Evolutionary conservation across 495 filamentous ascomycete species (phyloP), one percentile per base, ranked within the genome.

Genomic region (Podospora bellae-mahoneyi): DNA sequence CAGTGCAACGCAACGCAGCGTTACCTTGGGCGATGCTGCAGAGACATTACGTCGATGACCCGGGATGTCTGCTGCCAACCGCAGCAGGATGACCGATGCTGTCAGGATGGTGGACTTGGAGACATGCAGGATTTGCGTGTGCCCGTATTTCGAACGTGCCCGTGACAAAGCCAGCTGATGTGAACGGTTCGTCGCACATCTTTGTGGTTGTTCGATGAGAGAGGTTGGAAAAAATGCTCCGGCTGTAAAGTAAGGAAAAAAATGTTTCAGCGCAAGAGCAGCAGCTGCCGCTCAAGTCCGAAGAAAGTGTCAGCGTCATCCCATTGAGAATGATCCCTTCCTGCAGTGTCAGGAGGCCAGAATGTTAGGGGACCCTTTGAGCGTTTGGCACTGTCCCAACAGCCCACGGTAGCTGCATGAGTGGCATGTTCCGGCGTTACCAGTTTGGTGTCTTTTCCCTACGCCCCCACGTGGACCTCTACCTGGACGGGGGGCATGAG

Each of bases 401-500:
- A 58, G 55, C 55, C 55, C 55, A 58, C 18, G 55, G 23, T 26
- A 58, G 55, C n/a, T 58, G 55, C 55, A 18, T 20, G n/a, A 26
- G 55, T 58, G 55, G 55, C 5, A 58, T 58, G 55, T 58, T n/a
- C 39, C 39, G 6, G 39, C 39, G 39, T 48, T 48, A 10, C 39
- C 4, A 15, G 19, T 58, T 58, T 58, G 56, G 56, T 26, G 20
- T 58, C 56, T 27, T n/a, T 27, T n/a, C 56, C 56, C 56, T 27
- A 48, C 30, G 7, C 56, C 56, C 56, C 56, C 56, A 58, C 56
- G 56, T 58, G 56, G 56, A 58, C 20, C 23, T 58, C 56, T 27
- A 27, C 10, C 6, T 23, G 55, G 34, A 2, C 3, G 6, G 34
- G 10, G 34, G 34, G 10, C 34, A 6, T 39, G 34, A 39, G 34